Evolutionary conservation across 129 eudicot species (phyloP).

Genomic region (Pulicaria dysenterica): DNA sequence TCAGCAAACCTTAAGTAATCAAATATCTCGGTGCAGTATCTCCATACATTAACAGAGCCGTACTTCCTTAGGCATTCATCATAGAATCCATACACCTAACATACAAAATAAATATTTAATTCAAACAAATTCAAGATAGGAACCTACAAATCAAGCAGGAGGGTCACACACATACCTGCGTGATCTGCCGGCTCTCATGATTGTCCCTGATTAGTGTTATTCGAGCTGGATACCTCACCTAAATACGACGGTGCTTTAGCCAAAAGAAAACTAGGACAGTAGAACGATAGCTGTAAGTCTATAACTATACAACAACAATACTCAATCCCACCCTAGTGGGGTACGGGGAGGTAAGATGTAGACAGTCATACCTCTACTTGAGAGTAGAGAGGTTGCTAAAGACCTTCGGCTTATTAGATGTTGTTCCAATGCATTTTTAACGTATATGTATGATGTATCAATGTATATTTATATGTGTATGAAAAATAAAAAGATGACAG

Average conservation of each 20-base stretch:
- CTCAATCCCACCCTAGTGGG: too few relatives aligned
- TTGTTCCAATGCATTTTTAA: too few relatives aligned
- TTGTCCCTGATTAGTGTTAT: conserved; percentile 92
- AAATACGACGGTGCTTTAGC: conserved; percentile 35
- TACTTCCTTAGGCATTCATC: conserved; percentile 93
- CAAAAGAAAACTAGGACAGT: conserved; percentile 4
- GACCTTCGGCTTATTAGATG: too few relatives aligned
- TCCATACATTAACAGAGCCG: conserved; percentile 97
- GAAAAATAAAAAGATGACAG: too few relatives aligned
- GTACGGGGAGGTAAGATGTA: too few relatives aligned
- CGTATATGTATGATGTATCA: too few relatives aligned
- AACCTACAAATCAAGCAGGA: background rate
- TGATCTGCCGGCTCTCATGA: conserved; percentile 98
- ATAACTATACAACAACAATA: too few relatives aligned
- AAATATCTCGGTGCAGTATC: conserved; percentile 96
- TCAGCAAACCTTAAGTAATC: conserved; percentile 84
- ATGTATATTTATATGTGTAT: too few relatives aligned
- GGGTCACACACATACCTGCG: conserved; percentile 62
- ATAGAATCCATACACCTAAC: conserved; percentile 93
- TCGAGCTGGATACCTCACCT: conserved; percentile 98
- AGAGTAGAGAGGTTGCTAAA: too few relatives aligned
- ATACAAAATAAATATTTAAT: conserved; percentile 27
- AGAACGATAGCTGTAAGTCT: background rate
- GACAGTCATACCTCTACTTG: too few relatives aligned
- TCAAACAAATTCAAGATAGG: conserved; percentile 13